Evolutionary conservation across 768 basidiomycete genomes (phyloP), one percentile per base, ranked within the genome.

Genomic region (Tricholoma saponaceum): DNA sequence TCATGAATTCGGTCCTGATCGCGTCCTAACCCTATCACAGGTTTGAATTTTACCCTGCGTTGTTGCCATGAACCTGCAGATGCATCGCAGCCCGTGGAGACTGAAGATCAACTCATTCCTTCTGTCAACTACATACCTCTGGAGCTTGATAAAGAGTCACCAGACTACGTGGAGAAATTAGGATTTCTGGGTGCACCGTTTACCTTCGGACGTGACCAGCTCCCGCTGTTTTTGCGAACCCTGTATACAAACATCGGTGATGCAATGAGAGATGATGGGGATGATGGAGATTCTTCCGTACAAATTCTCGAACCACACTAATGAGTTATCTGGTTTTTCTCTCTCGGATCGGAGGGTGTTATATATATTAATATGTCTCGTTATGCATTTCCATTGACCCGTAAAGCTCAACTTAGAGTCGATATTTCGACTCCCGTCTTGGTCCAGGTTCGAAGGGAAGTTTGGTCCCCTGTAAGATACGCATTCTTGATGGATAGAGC

Each of bases 131-230:
- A 87, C 65, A 75, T 75, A 1, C 90, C 91, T 2, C 69, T 79
- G 16, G 74, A 83, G 26, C 77, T 92, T 5, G 85, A 90, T 53
- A 82, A 82, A 55, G 87, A 90, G 66, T 56, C 74, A 0, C 61
- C 66, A 5, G 79, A 84, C 8, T 85, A 86, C 65, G 76, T 81
- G n/a, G 70, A 80, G 33, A 76, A 74, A 25, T 69, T 94, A 20
- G 80, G 79, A 18, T 92, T 87, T 68, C 74, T 94, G 58, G 75
- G 71, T 33, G 74, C 75, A 1, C 69, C 82, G 1, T 93, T 94
- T 68, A 84, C 86, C 9, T 93, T 93, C 66, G 75, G 79, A 55
- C 77, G 79, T 33, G 74, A 78, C 10, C 91, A 93, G 70, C 76
- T 89, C 58, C 77, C 82, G 2, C 70, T 88, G 12, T 91, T 92